Evolutionary conservation across 176 grass and related monocot species (phyloP).

Genomic region (Triticum aestivum): IWGSC_CS_RefSeq_v2.1 NC_057794.1:523064361-523064860

Average conservation of each 20-base stretch:
- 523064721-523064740: background rate
- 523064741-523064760: background rate
- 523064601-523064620: background rate
- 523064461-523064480: background rate
- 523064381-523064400: slow-evolving; percentile 82
- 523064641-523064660: background rate
- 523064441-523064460: background rate
- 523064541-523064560: background rate
- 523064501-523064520: background rate
- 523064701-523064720: background rate
- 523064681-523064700: no score
- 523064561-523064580: background rate
- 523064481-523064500: background rate
- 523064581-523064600: background rate
- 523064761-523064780: background rate
- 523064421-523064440: background rate
- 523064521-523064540: background rate
- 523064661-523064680: background rate
- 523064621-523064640: background rate
- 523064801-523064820: slow-evolving; percentile 37
- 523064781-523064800: background rate
- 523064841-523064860: slow-evolving; percentile 99
- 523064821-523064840: slow-evolving; percentile 96
- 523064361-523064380: slow-evolving; percentile 92
- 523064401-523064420: background rate